These are phyloP conservation scores for Clausena lansium DNA, from an alignment of 345 rosid genomes.

Conservation along the genomic window DNA sequence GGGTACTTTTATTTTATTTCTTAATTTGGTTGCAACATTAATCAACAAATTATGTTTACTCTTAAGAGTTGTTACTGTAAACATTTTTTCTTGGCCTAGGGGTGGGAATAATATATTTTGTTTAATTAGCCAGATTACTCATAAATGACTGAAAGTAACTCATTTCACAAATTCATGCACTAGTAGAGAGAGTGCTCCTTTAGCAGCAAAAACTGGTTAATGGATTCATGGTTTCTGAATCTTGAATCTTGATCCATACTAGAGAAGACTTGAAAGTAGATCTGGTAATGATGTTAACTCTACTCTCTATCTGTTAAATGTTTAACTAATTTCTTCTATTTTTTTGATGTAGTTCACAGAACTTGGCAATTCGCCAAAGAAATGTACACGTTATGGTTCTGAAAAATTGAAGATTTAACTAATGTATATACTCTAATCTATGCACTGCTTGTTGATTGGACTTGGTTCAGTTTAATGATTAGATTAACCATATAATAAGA, in stretches of 20 bases:
- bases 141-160: not conserved
- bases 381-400: not conserved
- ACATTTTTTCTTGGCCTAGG: not conserved
- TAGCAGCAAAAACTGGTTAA: not conserved
- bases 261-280: not conserved
- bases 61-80: not conserved
- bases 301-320: not conserved
- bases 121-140: not conserved
- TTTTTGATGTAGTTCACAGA: not conserved
- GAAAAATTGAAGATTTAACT: not conserved
- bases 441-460: not conserved
- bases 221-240: not conserved
- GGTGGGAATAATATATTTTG: not conserved
- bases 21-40: not conserved
- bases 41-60: not conserved
- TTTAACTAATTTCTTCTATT: not conserved
- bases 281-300: not conserved
- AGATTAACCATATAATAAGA: not conserved
- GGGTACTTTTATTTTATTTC: not conserved
- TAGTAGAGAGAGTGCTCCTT: not conserved
- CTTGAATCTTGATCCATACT: not conserved
- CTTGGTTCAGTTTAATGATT: not conserved
- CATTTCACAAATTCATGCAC: not conserved
- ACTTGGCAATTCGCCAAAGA: not conserved
- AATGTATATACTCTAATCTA: not conserved